phyloP scores from a whole-genome alignment of 2,329 filamentous ascomycete species.

The Plectosphaerella cucumerina region DNA sequence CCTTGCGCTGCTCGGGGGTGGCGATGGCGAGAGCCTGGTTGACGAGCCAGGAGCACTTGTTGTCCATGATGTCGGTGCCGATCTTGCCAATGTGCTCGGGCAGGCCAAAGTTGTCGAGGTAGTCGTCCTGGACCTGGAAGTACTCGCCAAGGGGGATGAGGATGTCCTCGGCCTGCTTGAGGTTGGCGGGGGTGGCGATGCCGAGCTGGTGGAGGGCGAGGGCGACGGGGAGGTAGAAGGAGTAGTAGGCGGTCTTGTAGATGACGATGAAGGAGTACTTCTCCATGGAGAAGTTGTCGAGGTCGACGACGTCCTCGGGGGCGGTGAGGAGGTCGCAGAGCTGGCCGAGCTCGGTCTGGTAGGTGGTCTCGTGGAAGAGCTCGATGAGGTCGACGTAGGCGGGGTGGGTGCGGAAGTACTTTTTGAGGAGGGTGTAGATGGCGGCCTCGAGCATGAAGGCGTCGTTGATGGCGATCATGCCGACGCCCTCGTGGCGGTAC shows the following conservation, averaged over 20 bases:
- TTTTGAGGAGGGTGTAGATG: conserved; percentile 90
- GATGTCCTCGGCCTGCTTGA: conserved; percentile 85
- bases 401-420: conserved; percentile 84
- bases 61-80: conserved; percentile 97
- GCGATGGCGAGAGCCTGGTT: conserved; percentile 85
- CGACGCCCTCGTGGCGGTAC: conserved; percentile 86
- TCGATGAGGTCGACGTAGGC: conserved; percentile 89
- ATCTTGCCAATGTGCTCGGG: conserved; percentile 96
- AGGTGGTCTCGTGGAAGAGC: conserved; percentile 91
- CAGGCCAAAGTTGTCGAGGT: conserved; percentile 94
- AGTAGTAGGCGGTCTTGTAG: conserved; percentile 99
- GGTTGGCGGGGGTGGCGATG: conserved; percentile 80
- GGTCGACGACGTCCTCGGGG: conserved; percentile 87
- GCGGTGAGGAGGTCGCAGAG: conserved; percentile 92
- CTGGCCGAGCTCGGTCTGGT: conserved; percentile 95
- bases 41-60: conserved; percentile 98
- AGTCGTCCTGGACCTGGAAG: conserved; percentile 99
- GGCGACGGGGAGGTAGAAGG: conserved; percentile 95
- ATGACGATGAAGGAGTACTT: conserved; percentile 99
- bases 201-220: conserved; percentile 83
- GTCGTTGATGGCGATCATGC: conserved; percentile 98
- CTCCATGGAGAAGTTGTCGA: conserved; percentile 90
- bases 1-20: conserved; percentile 78
- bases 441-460: conserved; percentile 88
- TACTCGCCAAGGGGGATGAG: conserved; percentile 97